Conservation (phyloP, 495 filamentous ascomycete species). For the Hypoxylon crocopeplum region DNA sequence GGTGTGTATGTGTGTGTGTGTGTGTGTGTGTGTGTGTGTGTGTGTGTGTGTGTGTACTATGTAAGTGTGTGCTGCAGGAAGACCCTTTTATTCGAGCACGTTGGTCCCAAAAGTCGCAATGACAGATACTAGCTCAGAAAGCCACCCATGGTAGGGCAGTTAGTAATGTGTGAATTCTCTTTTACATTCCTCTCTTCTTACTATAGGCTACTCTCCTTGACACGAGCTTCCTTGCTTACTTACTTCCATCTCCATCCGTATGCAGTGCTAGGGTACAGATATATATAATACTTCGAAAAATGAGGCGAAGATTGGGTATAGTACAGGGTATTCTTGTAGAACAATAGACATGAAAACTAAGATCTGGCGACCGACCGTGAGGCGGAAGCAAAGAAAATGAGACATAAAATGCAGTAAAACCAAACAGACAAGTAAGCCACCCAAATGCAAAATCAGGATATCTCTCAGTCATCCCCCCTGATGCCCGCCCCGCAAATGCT, state of each 20-base stretch:
- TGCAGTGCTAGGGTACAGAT: conserved; percentile 13
- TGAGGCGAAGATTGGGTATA: conserved; percentile 23
- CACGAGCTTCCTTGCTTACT: not conserved
- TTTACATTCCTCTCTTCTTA: conserved; percentile 5
- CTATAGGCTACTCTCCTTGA: conserved; percentile 2
- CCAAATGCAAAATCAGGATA: conserved; percentile 34
- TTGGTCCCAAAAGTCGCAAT: conserved; percentile 15
- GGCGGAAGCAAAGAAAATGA: conserved; percentile 1
- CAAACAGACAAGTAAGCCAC: conserved; percentile 21
- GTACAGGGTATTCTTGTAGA: conserved; percentile 37
- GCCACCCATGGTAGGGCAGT: not conserved
- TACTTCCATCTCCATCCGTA: conserved; percentile 4
- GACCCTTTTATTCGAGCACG: not conserved
- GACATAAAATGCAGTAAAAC: conserved; percentile 15
- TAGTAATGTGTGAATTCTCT: conserved; percentile 7
- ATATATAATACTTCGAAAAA: conserved; percentile 4
- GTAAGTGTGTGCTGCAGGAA: not conserved
- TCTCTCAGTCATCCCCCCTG: conserved; percentile 16
- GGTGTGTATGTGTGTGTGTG: not conserved
- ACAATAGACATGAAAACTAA: conserved; percentile 33
- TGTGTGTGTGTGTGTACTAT: not conserved
- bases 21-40: too few species aligned
- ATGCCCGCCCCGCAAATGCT: conserved; percentile 28
- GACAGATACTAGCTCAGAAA: not conserved
- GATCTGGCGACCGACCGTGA: conserved; percentile 6